These are phyloP conservation scores for Funneliformis caledonium DNA, from an alignment of 371 early-diverging fungal species.

Conservation along the genomic window DNA sequence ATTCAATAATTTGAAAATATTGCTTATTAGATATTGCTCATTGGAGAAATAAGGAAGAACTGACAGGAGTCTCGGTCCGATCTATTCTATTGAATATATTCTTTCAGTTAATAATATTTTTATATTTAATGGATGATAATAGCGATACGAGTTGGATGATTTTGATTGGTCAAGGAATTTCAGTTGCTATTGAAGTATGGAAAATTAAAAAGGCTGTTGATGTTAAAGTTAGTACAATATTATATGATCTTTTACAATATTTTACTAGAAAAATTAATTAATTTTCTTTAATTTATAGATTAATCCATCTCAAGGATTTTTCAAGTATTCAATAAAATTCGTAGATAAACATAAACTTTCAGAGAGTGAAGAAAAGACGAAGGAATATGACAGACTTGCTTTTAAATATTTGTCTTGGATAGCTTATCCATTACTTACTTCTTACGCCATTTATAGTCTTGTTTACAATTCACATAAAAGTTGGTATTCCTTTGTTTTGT, in stretches of 20 bases:
- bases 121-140: conserved; percentile 88
- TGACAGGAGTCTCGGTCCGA: conserved; percentile 87
- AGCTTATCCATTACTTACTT: conserved; percentile 78
- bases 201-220: conserved; percentile 88
- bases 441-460: conserved; percentile 86
- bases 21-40: conserved; percentile 77
- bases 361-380: conserved; percentile 75
- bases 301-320: conserved; percentile 17
- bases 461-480: conserved; percentile 86
- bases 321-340: conserved; percentile 32
- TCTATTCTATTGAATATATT: conserved; percentile 81
- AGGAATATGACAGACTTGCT: conserved; percentile 86
- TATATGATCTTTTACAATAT: conserved; percentile 26
- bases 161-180: conserved; percentile 77
- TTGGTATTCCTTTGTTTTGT: conserved; percentile 91
- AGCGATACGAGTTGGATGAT: conserved; percentile 89
- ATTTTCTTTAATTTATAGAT: conserved; percentile 24
- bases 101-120: conserved; percentile 85
- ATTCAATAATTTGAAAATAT: background rate
- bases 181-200: conserved; percentile 89
- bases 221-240: conserved; percentile 54
- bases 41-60: conserved; percentile 83
- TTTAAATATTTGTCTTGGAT: conserved; percentile 83
- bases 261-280: background rate
- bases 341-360: conserved; percentile 53